Evolutionary conservation across 192 early-diverging fungal species (phyloP), one percentile per base, ranked within the genome.

Genomic region (Gonapodya prolifera): DNA sequence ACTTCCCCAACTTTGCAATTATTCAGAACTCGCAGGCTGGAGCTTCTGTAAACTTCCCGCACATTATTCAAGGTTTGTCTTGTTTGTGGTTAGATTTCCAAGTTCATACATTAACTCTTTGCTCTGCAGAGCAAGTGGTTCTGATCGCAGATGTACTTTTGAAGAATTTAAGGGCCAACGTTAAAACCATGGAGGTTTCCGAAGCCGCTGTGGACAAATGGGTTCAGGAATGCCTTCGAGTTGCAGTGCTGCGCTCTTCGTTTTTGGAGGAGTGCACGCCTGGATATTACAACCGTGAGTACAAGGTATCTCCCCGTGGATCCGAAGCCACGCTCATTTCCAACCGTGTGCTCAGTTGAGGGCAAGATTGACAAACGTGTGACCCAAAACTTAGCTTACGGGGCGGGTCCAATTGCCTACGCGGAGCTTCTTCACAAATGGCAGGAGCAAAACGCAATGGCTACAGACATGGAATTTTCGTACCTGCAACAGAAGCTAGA

Each of bases 251-350:
- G 28, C 16, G 71, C 18, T 16, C 16, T 30, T 18, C 18, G 71
- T 73, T 73, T 73, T 32, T 30, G 8, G 32, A 18, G 13, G 71
- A 73, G 71, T 73, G 71, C 31, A 73, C 71, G 71, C 71, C 71
- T 16, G 71, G 71, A 16, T 73, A 30, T 32, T 73, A 73, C 31
- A 61, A 61, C 45, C 23, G 45, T 61, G 45, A 61, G 45, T 61
- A 61, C 23, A 23, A 61, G 23, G 45, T 23, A 61, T 61, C 23
- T 61, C 45, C n/a, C n/a, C n/a, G n/a, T n/a, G n/a, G n/a, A n/a
- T n/a, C n/a, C 45, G 23, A 23, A 61, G 45, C 45, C 23, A 61
- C 45, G 8, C 45, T 23, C 23, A 23, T 16, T 23, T 23, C 8
- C 8, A 61, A 61, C 23, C 23, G 8, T 61, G 45, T 16, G 45